Conservation (phyloP, 139 green algal genomes). For the Desmodesmus armatus region DNA sequence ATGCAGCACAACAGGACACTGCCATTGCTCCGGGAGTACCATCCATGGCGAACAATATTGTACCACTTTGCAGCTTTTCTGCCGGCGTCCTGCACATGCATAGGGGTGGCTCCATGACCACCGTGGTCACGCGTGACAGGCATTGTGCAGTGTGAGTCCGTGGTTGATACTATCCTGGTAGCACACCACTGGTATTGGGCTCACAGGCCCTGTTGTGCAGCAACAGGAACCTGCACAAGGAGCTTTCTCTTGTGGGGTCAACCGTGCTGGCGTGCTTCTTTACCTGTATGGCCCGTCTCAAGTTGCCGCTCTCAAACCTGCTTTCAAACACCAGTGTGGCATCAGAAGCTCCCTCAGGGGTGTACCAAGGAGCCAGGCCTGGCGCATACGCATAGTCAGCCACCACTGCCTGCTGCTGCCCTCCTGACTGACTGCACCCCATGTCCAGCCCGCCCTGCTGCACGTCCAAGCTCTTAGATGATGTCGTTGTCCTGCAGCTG, state of each 20-base stretch:
- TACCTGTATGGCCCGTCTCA: constrained; percentile 72
- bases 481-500: not conserved
- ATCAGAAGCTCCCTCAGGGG: constrained; percentile 29
- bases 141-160: not conserved
- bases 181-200: not conserved
- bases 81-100: not conserved
- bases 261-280: too few species aligned
- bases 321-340: constrained; percentile 79
- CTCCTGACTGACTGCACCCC: not conserved
- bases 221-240: not conserved
- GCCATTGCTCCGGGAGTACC: not conserved
- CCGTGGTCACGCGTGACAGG: not conserved
- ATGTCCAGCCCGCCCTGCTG: not conserved
- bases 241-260: not conserved
- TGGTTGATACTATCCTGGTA: not conserved
- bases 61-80: not conserved
- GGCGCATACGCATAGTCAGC: not conserved
- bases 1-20: not conserved
- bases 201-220: not conserved
- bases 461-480: not conserved
- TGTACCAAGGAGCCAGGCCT: constrained; percentile 21
- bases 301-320: constrained; percentile 82
- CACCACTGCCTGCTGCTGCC: not conserved
- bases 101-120: not conserved
- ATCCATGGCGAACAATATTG: not conserved